Conservation (phyloP, 2,329 filamentous ascomycete genomes). For the Aphanoascus verrucosus region DNA sequence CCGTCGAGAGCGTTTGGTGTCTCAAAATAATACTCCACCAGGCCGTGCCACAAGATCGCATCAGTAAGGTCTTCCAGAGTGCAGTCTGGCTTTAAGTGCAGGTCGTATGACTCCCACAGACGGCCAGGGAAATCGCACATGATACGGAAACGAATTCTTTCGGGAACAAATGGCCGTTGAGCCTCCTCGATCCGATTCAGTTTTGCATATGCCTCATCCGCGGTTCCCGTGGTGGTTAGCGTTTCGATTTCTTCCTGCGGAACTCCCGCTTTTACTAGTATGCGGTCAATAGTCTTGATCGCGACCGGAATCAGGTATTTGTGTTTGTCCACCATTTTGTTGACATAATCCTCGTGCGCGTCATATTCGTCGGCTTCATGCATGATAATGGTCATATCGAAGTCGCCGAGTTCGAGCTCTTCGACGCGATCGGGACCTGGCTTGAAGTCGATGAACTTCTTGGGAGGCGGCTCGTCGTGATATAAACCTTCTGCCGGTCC, state of each 20-base stretch:
- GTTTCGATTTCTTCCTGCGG: conserved; percentile 10
- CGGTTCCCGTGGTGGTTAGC: conserved; percentile 8
- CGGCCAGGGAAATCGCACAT: conserved; percentile 7
- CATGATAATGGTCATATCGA: not conserved
- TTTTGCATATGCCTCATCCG: conserved; percentile 13
- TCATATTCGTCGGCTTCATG: not conserved
- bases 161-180: not conserved
- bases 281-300: conserved; percentile 12
- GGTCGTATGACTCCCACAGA: conserved; percentile 6
- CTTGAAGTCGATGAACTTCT: not conserved
- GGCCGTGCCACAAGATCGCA: not conserved
- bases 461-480: not conserved
- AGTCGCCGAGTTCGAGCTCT: not conserved
- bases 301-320: conserved; percentile 11
- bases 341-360: conserved; percentile 8
- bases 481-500: conserved; percentile 7
- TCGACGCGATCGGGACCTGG: not conserved
- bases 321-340: conserved; percentile 12
- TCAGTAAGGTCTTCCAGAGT: conserved; percentile 9
- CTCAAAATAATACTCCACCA: not conserved
- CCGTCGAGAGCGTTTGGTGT: not conserved
- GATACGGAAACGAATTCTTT: conserved; percentile 12
- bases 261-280: conserved; percentile 9
- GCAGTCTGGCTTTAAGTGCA: conserved; percentile 9
- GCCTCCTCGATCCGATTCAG: conserved; percentile 9